A percentile compares a stretch with the other conserved stretches of the same genome.
These are phyloP conservation scores for Parietaria judaica DNA, from an alignment of 306 rosid genomes.

Conservation along the genomic window DNA sequence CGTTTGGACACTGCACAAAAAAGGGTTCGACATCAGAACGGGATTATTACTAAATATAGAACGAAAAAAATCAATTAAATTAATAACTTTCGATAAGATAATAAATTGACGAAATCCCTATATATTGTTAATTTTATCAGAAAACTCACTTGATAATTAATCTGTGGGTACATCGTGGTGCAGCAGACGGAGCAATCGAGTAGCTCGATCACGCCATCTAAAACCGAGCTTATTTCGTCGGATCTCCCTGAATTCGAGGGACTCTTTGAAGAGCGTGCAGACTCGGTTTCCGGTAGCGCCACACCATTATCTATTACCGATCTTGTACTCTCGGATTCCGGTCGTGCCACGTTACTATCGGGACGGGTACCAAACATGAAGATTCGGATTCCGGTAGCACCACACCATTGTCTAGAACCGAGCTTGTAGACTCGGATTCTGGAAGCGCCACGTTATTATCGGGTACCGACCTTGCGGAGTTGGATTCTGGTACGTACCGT, in stretches of 20 bases:
- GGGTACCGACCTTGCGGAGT: no score
- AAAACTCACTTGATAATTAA: conserved; percentile 69
- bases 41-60: no score
- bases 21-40: background rate
- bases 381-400: conserved; percentile 40
- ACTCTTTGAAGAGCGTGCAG: conserved; percentile 40
- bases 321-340: conserved; percentile 38
- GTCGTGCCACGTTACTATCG: conserved; percentile 33
- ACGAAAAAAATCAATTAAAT: no score
- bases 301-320: conserved; percentile 43
- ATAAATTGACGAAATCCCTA: no score
- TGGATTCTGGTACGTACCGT: no score
- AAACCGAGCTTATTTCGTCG: conserved; percentile 41
- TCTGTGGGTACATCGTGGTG: conserved; percentile 87
- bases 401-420: conserved; percentile 45
- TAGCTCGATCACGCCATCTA: conserved; percentile 73
- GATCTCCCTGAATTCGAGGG: conserved; percentile 24
- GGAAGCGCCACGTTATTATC: conserved; percentile 36
- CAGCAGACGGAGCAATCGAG: conserved; percentile 86
- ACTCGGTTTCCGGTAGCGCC: conserved; percentile 36
- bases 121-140: background rate
- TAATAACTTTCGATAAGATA: no score
- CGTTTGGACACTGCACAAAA: conserved; percentile 74
- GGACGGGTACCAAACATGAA: conserved; percentile 17
- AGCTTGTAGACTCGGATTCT: conserved; percentile 35